phyloP scores from a whole-genome alignment of 2,329 filamentous ascomycete species.

The Aspergillus ruber region DNA sequence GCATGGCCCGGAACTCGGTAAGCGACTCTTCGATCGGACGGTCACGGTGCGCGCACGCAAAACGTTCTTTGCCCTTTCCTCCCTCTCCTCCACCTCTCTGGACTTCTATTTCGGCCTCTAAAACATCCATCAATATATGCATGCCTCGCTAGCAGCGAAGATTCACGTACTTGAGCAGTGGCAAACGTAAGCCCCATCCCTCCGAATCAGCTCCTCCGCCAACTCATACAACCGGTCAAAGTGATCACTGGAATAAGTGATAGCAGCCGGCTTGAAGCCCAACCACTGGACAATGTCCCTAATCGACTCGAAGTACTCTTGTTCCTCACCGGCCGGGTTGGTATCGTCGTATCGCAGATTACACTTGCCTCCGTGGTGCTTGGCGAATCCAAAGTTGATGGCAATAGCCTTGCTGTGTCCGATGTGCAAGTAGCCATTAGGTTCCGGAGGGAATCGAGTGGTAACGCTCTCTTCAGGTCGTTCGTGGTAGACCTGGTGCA shows the following conservation, averaged over 20 bases:
- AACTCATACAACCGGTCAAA: constrained; percentile 83
- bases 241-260: constrained; percentile 87
- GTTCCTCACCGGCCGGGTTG: constrained; percentile 88
- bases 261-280: constrained; percentile 65
- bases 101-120: constrained; percentile 71
- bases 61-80: constrained; percentile 61
- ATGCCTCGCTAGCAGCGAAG: neutral
- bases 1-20: constrained; percentile 80
- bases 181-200: constrained; percentile 72
- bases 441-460: constrained; percentile 76
- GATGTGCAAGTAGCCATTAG: constrained; percentile 89
- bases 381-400: constrained; percentile 92
- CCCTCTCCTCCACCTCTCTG: constrained; percentile 74
- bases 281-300: constrained; percentile 83
- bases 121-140: neutral
- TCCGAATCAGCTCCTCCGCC: constrained; percentile 73
- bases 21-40: constrained; percentile 70
- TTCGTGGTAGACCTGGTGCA: constrained; percentile 65
- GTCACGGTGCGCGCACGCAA: constrained; percentile 72
- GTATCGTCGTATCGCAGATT: constrained; percentile 87
- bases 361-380: constrained; percentile 70
- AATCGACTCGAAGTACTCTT: constrained; percentile 84
- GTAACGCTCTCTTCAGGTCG: constrained; percentile 48
- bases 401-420: constrained; percentile 94
- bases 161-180: constrained; percentile 59